phyloP scores from a whole-genome alignment of 2,329 filamentous ascomycete species.

The Cladorrhinum sp. region DNA sequence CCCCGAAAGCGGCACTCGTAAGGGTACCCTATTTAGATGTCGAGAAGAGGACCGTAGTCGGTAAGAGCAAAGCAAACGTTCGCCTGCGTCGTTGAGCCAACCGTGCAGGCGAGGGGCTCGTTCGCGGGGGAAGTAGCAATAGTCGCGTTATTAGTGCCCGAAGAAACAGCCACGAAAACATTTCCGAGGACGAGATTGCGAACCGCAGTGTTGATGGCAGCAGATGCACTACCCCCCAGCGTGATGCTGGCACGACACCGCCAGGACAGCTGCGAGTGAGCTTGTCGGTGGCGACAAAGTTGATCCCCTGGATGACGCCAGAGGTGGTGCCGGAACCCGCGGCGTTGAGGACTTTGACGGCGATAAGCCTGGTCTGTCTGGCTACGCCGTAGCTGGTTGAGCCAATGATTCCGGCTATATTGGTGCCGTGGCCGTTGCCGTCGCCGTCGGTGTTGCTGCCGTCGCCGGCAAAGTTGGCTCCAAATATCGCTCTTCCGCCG shows the following conservation, averaged over 20 bases:
- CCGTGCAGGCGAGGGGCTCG: slow-evolving; percentile 47
- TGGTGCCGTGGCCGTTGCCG: slow-evolving; percentile 46
- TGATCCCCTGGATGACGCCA: slow-evolving; percentile 42
- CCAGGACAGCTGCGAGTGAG: slow-evolving; percentile 37
- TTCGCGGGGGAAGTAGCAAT: slow-evolving; percentile 47
- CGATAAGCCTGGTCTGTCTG: slow-evolving; percentile 42
- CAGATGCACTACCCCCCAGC: slow-evolving; percentile 47
- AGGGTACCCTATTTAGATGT: slow-evolving; percentile 42
- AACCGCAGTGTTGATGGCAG: slow-evolving; percentile 50
- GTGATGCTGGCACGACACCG: slow-evolving; percentile 54
- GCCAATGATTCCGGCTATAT: slow-evolving; percentile 46
- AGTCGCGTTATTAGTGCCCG: slow-evolving; percentile 48
- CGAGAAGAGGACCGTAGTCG: slow-evolving; percentile 49
- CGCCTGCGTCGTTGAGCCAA: slow-evolving; percentile 43
- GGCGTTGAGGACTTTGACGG: slow-evolving; percentile 44
- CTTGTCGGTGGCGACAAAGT: slow-evolving; percentile 39
- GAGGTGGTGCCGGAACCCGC: slow-evolving; percentile 34
- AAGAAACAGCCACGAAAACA: slow-evolving; percentile 54
- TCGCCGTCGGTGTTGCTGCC: slow-evolving; percentile 38
- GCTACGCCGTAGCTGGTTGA: slow-evolving; percentile 43
- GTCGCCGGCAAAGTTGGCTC: slow-evolving; percentile 40
- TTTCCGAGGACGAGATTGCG: slow-evolving; percentile 43
- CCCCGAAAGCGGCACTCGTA: slow-evolving; percentile 45
- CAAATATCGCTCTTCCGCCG: slow-evolving; percentile 40
- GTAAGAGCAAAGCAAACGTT: slow-evolving; percentile 47